A percentile compares a stretch with the other conserved stretches of the same genome.
phyloP scores from a whole-genome alignment of 306 rosid genomes.

The Glycine soja region DNA sequence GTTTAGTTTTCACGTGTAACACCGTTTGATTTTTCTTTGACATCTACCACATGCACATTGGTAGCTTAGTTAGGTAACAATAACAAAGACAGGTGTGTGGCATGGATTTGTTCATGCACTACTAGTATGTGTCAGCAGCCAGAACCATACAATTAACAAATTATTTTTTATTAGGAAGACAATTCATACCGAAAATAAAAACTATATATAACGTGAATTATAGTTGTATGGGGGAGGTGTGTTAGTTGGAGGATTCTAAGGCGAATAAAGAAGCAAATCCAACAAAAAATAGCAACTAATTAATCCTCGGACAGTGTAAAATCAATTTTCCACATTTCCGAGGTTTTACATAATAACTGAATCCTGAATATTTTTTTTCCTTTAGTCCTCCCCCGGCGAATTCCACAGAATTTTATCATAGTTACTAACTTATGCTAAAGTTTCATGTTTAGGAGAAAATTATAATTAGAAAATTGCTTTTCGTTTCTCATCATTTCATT shows the following conservation, averaged over 20 bases:
- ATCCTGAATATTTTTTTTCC: background rate
- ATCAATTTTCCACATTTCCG: background rate
- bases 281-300: constrained; percentile 39
- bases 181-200: background rate
- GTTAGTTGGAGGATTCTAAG: constrained; percentile 50
- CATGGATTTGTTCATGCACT: constrained; percentile 39
- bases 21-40: constrained; percentile 33
- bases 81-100: constrained; percentile 62
- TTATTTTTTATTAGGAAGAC: background rate
- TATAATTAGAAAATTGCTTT: constrained; percentile 11
- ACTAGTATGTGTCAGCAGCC: constrained; percentile 37
- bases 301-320: background rate
- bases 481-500: background rate
- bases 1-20: constrained; percentile 47
- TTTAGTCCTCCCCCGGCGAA: no score
- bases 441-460: background rate
- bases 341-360: constrained; percentile 6
- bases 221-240: background rate
- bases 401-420: background rate
- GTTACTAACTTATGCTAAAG: constrained; percentile 2
- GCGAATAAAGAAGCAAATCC: constrained; percentile 19
- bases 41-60: constrained; percentile 34
- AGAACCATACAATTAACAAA: constrained; percentile 33
- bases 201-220: constrained; percentile 33
- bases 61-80: constrained; percentile 43